A percentile compares a stretch with the other conserved stretches of the same genome.
These are phyloP conservation scores for Pholiota molesta DNA, from an alignment of 768 basidiomycete genomes.

Conservation along the genomic window DNA sequence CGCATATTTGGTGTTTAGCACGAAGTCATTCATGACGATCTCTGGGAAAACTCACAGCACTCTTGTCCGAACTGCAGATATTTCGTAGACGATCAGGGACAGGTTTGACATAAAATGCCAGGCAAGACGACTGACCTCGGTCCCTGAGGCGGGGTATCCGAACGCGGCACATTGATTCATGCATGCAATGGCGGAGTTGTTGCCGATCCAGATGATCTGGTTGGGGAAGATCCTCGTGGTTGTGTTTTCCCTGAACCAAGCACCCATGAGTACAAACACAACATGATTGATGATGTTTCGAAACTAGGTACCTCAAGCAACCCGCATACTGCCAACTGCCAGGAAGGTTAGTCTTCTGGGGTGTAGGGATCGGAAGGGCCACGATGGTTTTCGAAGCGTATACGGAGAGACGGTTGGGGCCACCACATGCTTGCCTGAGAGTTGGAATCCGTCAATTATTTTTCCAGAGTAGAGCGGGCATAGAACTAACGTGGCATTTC, in stretches of 20 bases:
- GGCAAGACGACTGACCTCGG: constrained; percentile 42
- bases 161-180: constrained; percentile 69
- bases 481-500: constrained; percentile 59
- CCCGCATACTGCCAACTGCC: constrained; percentile 67
- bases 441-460: background rate
- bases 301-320: constrained; percentile 57
- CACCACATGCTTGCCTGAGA: constrained; percentile 70
- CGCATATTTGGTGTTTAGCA: background rate
- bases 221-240: constrained; percentile 57
- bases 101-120: constrained; percentile 2
- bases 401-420: constrained; percentile 69
- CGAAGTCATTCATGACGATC: background rate
- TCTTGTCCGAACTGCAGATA: constrained; percentile 57
- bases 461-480: background rate
- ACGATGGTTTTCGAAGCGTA: constrained; percentile 60
- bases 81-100: constrained; percentile 7
- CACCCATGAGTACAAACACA: background rate
- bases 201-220: constrained; percentile 57
- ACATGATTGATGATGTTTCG: too few relatives aligned
- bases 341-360: constrained; percentile 60
- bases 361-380: constrained; percentile 58
- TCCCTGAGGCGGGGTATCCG: constrained; percentile 72
- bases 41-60: constrained; percentile 60
- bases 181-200: constrained; percentile 68
- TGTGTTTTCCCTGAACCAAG: constrained; percentile 37